Percentiles rank a stretch among this genome's conserved stretches.
These are phyloP conservation scores for Cinnamomum chago DNA, from an alignment of 164 flowering plant genomes.

Conservation along the genomic window DNA sequence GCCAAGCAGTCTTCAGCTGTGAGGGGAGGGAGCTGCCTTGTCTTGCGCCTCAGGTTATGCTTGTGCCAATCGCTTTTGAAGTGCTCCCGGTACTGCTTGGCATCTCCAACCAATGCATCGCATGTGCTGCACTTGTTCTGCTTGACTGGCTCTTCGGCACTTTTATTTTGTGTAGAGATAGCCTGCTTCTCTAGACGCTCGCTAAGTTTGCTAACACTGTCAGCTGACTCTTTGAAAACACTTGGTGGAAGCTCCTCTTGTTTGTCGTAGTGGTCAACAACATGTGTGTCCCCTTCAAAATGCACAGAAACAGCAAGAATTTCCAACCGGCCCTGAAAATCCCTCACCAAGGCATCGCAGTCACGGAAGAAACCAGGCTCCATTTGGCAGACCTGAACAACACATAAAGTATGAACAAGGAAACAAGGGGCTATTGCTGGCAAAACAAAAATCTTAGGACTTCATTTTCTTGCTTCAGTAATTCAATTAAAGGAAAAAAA, in stretches of 20 bases:
- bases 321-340: conserved; percentile 73
- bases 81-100: conserved; percentile 79
- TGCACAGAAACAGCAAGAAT: conserved; percentile 83
- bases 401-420: neutral
- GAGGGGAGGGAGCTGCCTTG: conserved; percentile 82
- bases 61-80: conserved; percentile 97
- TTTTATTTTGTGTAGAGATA: conserved; percentile 30
- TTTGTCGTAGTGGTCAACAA: conserved; percentile 69
- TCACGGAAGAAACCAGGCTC: conserved; percentile 77
- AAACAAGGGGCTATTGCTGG: neutral
- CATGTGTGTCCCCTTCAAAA: conserved; percentile 60
- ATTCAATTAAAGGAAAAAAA: neutral
- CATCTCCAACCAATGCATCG: conserved; percentile 67
- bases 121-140: conserved; percentile 85
- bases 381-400: conserved; percentile 74
- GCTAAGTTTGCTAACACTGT: conserved; percentile 34
- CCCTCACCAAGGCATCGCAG: conserved; percentile 63
- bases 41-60: conserved; percentile 84
- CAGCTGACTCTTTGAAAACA: conserved; percentile 26
- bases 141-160: conserved; percentile 41
- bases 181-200: conserved; percentile 57
- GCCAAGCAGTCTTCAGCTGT: conserved; percentile 73
- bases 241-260: conserved; percentile 36
- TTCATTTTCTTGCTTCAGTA: neutral
- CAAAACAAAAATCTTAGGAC: neutral